A percentile compares a stretch with the other conserved stretches of the same genome.
These are phyloP conservation scores for Epichloe hybrida DNA, from an alignment of 2,329 filamentous ascomycete species.

Conservation along the genomic window DNA sequence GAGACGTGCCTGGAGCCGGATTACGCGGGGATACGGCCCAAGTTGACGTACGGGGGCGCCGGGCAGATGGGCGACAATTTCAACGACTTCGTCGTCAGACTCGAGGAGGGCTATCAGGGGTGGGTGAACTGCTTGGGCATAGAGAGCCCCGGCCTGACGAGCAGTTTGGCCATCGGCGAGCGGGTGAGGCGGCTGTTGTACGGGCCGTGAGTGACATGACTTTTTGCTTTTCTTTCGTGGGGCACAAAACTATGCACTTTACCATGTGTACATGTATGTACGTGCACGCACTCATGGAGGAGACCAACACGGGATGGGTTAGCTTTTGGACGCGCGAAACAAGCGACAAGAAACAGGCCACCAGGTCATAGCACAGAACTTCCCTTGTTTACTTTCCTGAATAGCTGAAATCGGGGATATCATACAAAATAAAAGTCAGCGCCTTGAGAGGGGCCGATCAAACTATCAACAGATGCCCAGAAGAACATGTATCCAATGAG, in stretches of 20 bases:
- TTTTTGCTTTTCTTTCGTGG: background rate
- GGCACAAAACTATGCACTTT: background rate
- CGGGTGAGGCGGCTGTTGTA: slow-evolving; percentile 47
- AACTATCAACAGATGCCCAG: background rate
- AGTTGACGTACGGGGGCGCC: slow-evolving; percentile 48
- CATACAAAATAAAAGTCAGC: background rate
- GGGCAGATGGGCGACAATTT: slow-evolving; percentile 56
- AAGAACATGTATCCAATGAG: background rate
- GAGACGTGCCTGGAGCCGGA: slow-evolving; percentile 55
- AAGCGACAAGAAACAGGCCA: too few relatives aligned
- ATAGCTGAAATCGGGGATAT: background rate
- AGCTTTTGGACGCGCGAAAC: too few relatives aligned
- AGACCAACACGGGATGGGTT: too few relatives aligned
- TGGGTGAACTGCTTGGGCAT: slow-evolving; percentile 89
- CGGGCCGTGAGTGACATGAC: slow-evolving; percentile 7
- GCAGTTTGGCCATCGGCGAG: slow-evolving; percentile 72
- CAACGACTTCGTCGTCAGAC: slow-evolving; percentile 69
- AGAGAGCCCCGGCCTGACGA: slow-evolving; percentile 86
- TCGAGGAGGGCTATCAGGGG: slow-evolving; percentile 63
- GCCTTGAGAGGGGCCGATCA: background rate
- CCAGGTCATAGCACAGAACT: too few relatives aligned
- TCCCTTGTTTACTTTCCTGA: background rate
- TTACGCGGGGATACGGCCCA: slow-evolving; percentile 86
- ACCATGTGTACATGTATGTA: background rate
- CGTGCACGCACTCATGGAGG: background rate